Base-by-base conservation (phyloP, 345 rosid species). In the Leavenworthia alabamica region DNA sequence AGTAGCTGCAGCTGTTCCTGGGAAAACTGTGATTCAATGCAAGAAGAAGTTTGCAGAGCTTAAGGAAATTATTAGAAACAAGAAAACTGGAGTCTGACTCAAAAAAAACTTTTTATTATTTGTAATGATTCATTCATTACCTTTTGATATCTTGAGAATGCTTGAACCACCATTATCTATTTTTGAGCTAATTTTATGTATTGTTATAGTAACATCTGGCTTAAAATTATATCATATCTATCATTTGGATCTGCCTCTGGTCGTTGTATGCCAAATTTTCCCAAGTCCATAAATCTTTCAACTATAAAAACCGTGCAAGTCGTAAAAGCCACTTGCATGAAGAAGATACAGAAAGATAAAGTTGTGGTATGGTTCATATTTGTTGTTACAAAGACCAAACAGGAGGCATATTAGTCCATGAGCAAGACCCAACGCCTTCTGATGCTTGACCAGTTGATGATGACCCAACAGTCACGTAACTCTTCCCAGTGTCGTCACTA, bases 1-100 rank as follows among this genome's bases (percentile, higher is more conserved):
- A 67, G 96, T 94, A 48, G 92, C 96, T 41, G 79, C 99, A 35
- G 95, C 99, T 13, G 96, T 94, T 64, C 99, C 97, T 14, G 96
- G 99, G 64, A 94, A 84, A 72, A 86, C 92, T 3, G 68, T 86
- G 75, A 84, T 75, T 64, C 99, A 90, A 40, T 94, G 97, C 89
- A 90, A 83, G 93, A 94, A 84, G 79, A 90, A 94, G 58, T 82
- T 90, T 63, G 78, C 96, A 20, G 66, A 54, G 66, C 78, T 94
- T 46, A 90, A 84, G 80, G 99, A 90, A 68, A 84, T 49, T 72
- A 84, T 94, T 56, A 80, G 96, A 74, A 92, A 40, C 85, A 85
- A 89, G 86, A 89, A 89, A 77, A 78, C 22, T 12, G 62, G 24
- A 33, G 66, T 59, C 28, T 72, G 17, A n/a, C 56, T 61, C 62